Evolutionary conservation across 371 early-diverging fungal species (phyloP).

Genomic region (Nematocida parisii): DNA sequence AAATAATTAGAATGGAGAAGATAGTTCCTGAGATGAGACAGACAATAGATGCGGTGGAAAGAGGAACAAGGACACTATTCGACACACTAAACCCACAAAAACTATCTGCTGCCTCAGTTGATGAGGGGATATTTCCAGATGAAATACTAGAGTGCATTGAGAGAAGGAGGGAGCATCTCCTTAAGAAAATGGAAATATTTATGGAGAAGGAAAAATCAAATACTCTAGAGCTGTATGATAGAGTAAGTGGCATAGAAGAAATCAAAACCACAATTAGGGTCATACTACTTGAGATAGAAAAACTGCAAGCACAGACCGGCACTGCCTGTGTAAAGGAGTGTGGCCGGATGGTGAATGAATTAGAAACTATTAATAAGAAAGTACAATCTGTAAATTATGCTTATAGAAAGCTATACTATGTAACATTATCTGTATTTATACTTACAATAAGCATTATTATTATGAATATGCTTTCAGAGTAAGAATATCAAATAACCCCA

Average conservation of each 20-base stretch:
- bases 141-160: slow-evolving; percentile 30
- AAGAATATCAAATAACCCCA: too few species aligned
- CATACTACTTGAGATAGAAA: slow-evolving; percentile 37
- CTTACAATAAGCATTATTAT: background rate
- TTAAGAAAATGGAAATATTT: background rate
- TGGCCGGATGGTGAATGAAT: slow-evolving; percentile 6
- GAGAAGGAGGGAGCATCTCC: slow-evolving; percentile 4
- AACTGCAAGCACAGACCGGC: slow-evolving; percentile 32
- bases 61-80: background rate
- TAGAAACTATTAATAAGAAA: slow-evolving; percentile 15
- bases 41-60: background rate
- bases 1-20: background rate
- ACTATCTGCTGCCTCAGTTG: background rate
- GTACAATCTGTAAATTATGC: background rate
- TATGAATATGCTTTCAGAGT: too few species aligned
- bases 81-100: slow-evolving; percentile 1
- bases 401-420: background rate
- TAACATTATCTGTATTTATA: background rate
- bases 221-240: background rate
- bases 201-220: background rate
- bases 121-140: slow-evolving; percentile 47
- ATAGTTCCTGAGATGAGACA: background rate
- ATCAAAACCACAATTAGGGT: slow-evolving; percentile 14
- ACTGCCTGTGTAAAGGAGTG: slow-evolving; percentile 32
- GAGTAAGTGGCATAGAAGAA: background rate